Conservation (phyloP, 345 rosid species). For the Populus euphratica region DNA sequence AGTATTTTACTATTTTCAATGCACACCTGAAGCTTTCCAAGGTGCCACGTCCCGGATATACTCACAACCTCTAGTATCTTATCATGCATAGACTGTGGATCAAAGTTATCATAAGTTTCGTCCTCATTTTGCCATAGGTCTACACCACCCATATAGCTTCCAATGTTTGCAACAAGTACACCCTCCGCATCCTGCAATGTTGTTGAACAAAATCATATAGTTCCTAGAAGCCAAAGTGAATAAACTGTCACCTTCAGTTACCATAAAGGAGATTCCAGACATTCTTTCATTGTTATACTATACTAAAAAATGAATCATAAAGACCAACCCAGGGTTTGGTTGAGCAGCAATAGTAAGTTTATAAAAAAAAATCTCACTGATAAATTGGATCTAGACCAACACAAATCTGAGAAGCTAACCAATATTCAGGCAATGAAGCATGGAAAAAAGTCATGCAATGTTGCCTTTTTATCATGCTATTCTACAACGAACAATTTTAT, state of each 20-base stretch:
- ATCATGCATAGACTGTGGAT: constrained; percentile 70
- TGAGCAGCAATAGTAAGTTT: background rate
- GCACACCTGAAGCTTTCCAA: constrained; percentile 81
- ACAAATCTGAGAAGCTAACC: background rate
- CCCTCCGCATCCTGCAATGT: constrained; percentile 71
- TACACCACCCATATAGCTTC: constrained; percentile 93
- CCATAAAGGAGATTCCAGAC: background rate
- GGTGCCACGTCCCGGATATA: constrained; percentile 84
- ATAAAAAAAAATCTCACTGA: background rate
- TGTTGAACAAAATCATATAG: background rate
- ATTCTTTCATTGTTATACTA: background rate
- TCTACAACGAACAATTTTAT: background rate
- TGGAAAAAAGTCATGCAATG: background rate
- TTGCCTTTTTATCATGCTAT: background rate
- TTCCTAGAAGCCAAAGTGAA: background rate
- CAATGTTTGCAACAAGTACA: constrained; percentile 70
- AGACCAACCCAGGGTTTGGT: background rate
- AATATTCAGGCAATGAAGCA: background rate
- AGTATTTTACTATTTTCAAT: background rate
- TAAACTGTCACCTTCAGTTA: background rate
- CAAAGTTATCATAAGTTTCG: constrained; percentile 66
- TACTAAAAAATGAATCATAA: background rate
- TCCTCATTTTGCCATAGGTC: constrained; percentile 86
- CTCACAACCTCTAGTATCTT: constrained; percentile 73
- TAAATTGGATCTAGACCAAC: background rate